Evolutionary conservation across 768 basidiomycete species (phyloP).

Genomic region (Tulasnella sp.): DNA sequence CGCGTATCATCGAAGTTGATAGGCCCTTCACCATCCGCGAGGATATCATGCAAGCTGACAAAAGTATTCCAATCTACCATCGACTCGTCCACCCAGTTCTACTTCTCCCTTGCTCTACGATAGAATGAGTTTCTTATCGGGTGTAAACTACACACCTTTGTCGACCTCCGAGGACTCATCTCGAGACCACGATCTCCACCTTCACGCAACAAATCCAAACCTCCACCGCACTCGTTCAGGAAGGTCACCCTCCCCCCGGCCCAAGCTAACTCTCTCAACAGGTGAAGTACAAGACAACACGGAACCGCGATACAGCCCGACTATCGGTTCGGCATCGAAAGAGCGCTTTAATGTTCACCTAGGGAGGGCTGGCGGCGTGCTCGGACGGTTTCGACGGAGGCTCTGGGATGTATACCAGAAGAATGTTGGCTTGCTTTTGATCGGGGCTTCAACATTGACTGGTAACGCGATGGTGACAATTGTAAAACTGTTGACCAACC

Average conservation of each 20-base stretch:
- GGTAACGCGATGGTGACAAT: constrained; percentile 8
- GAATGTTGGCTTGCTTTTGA: constrained; percentile 21
- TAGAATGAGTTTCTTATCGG: background rate
- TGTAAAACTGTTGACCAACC: constrained; percentile 24
- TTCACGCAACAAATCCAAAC: background rate
- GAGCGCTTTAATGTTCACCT: background rate
- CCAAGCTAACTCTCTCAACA: background rate
- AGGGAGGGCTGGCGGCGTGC: background rate
- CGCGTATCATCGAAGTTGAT: background rate
- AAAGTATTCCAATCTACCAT: background rate
- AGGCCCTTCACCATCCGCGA: background rate
- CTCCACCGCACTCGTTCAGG: constrained; percentile 5
- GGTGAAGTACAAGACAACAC: background rate
- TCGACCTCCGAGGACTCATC: background rate
- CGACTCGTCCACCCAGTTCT: background rate
- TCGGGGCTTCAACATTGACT: constrained; percentile 8
- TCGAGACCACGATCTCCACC: background rate
- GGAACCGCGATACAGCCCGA: background rate
- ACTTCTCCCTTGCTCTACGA: background rate
- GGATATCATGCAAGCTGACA: background rate
- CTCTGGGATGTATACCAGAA: constrained; percentile 20
- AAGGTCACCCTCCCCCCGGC: background rate
- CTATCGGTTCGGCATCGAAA: background rate
- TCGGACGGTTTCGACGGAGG: background rate
- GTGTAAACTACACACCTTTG: background rate